A percentile compares a stretch with the other conserved stretches of the same genome.
phyloP scores from a whole-genome alignment of 192 early-diverging fungal species.

The Coemansia biformis region DNA sequence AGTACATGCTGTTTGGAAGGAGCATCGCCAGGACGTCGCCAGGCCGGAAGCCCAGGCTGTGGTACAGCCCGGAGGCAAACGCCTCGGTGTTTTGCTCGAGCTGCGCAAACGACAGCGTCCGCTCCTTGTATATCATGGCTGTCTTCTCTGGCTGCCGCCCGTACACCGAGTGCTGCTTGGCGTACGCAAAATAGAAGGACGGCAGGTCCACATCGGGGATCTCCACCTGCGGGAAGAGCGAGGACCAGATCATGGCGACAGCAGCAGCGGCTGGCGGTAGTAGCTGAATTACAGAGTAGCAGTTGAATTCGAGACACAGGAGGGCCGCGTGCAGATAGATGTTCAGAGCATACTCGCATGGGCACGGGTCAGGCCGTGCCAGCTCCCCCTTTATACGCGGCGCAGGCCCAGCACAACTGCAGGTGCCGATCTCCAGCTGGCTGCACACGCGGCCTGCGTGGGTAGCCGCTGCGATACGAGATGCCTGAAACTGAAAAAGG shows the following conservation, averaged over 20 bases:
- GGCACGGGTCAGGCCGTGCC: too few species aligned
- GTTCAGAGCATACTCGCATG: too few species aligned
- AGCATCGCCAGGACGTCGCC: constrained; percentile 69
- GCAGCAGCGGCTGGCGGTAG: not conserved
- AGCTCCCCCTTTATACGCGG: too few species aligned
- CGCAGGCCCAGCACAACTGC: too few species aligned
- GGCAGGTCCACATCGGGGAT: constrained; percentile 41
- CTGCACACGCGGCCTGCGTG: too few species aligned
- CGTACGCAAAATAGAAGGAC: constrained; percentile 32
- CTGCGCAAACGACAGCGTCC: constrained; percentile 26
- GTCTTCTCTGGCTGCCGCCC: constrained; percentile 27
- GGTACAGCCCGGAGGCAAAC: constrained; percentile 43
- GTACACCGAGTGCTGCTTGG: constrained; percentile 24
- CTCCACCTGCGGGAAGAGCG: constrained; percentile 16
- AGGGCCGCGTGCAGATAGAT: too few species aligned
- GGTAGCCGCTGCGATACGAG: too few species aligned
- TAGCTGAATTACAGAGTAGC: not conserved
- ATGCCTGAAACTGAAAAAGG: too few species aligned
- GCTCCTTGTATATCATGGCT: constrained; percentile 14
- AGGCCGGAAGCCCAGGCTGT: constrained; percentile 54
- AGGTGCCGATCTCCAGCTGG: too few species aligned
- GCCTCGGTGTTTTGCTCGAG: constrained; percentile 18
- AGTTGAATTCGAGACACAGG: too few species aligned
- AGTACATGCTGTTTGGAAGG: constrained; percentile 65
- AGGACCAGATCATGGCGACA: constrained; percentile 35